Evolutionary conservation across 805 yeast species (phyloP), one percentile per base, ranked within the genome.

Genomic region (Ogataea nakhonphanomensis): DNA sequence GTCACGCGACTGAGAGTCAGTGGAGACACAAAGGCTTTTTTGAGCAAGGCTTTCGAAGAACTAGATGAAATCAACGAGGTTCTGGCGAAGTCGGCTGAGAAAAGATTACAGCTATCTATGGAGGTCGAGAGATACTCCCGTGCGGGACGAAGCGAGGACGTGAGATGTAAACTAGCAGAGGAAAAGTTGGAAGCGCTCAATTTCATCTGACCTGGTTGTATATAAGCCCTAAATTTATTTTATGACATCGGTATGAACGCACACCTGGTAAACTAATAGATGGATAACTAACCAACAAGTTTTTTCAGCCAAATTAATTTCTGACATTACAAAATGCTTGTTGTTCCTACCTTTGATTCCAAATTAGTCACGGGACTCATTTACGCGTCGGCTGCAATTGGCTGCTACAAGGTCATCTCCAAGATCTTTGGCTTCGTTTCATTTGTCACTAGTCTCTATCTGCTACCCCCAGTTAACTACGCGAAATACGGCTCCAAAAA

Each of bases 401-500:
- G 95, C 30, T 73, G 78, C 2, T 60, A 69, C 51, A 83, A 84
- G 58, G 49, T 80, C 28, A 74, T 84, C 25, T 61, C 71, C 2
- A 53, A 73, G 14, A 39, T 70, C 0, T 66, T 84, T 44, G 73
- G 81, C 44, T 66, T 74, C 36, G 45, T 60, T 6, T 63, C 88
- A 2, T 54, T 85, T 45, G 28, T 85, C n/a, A 51, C 70, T 14
- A 90, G 84, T 48, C 61, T 81, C 35, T 83, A 78, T 55, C 44
- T 86, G 20, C 67, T 83, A 25, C 88, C 91, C 24, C 66, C 80
- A 7, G 78, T 71, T 35, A 61, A 70, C 55, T 81, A 73, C 55
- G 55, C 61, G 30, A 80, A 78, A 58, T 89, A 89, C 57, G 96
- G 96, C n/a, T 83, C 91, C 21, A 69, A 70, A 45, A 64, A 66